Evolutionary conservation across 2,329 filamentous ascomycete genomes (phyloP), one percentile per base, ranked within the genome.

Genomic region (Hymenoscyphus fructigenus): DNA sequence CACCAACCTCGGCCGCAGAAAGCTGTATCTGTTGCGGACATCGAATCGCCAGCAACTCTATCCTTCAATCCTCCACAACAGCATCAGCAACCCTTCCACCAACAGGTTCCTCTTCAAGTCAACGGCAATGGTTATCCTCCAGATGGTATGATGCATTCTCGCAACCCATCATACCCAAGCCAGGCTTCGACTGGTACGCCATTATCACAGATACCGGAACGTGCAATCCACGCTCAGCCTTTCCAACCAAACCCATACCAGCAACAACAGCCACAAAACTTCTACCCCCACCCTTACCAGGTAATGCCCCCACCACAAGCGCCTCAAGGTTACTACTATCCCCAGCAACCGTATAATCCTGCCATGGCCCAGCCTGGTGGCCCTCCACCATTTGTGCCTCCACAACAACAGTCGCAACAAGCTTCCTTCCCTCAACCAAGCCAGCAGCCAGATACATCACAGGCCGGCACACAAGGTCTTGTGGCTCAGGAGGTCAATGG

Each of bases 1-100:
- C 92, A 98, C 76, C 95, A 98, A 76, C 95, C 95, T 64, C 90
- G 92, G 61, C 94, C 95, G 9, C 93, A 98, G 77, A 98, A 98
- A 82, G 85, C 93, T 5, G 92, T 98, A 36, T 97, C 93, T 10
- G 88, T 98, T 65, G 91, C 92, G 64, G 93, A 92, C 72, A 97
- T 98, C 71, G 95, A 98, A 77, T 91, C 91, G 7, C 92, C 93
- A 79, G 71, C 75, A 78, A 65, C 77, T 76, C 60, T 81, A 81
- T 72, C 82, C 70, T 80, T 87, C 78, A 80, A 82, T 32, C 83
- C 84, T 68, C 85, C 86, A 15, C 85, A 86, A 72, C 85, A 89
- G 74, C 83, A 90, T 72, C 90, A 94, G 72, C 91, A 93, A 75
- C 91, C 93, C 0, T 97, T 98, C 82, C 93, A 97, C 71, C 93